Base-by-base conservation (phyloP, 202 grass and related monocot genomes). In the Setaria viridis region DNA sequence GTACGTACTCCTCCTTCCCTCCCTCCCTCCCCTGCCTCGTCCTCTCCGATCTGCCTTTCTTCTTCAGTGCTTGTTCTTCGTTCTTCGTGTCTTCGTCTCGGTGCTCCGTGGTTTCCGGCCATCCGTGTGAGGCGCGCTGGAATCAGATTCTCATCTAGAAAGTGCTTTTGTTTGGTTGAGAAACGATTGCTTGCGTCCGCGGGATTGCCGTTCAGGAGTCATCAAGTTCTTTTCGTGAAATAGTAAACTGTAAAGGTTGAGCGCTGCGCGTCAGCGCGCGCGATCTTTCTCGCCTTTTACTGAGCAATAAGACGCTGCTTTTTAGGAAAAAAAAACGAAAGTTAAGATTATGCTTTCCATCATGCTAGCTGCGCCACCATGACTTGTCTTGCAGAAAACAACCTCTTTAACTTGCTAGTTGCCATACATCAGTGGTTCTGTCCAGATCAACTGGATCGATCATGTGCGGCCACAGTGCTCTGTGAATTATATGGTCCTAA, bases 1-100 rank as follows among this genome's bases (percentile, higher is more conserved):
- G 95, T 98, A 79, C 56, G 79, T 82, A 21, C 48, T 10, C 34
- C 3, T 45, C 30, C 72, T 59, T 37, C 1, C 33, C 55, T 55
- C 3, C 53, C 50, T 17, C 4, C 6, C 35, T 11, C 58, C 7
- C 4, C n/a, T 63, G 25, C 25, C 25, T 25, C 25, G 25, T 20
- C 30, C 50, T 75, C 37, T 15, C 43, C n/a, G 37, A 68, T 48
- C 25, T 12, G n/a, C 29, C 14, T 58, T 39, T 0, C 8, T 34
- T 1, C n/a, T 67, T 14, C 63, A 7, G 11, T 59, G 29, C 3
- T 50, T 9, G 2, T 12, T 0, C 25, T 72, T 17, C 70, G 13
- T 33, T 13, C 46, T 17, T 72, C 1, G 3, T 17, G 5, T 14
- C 25, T 47, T 60, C 8, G 2, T 6, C 53, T 41, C 37, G 32